These are phyloP conservation scores for Calendula officinalis DNA, from an alignment of 129 eudicot species.

Conservation along the genomic window DNA sequence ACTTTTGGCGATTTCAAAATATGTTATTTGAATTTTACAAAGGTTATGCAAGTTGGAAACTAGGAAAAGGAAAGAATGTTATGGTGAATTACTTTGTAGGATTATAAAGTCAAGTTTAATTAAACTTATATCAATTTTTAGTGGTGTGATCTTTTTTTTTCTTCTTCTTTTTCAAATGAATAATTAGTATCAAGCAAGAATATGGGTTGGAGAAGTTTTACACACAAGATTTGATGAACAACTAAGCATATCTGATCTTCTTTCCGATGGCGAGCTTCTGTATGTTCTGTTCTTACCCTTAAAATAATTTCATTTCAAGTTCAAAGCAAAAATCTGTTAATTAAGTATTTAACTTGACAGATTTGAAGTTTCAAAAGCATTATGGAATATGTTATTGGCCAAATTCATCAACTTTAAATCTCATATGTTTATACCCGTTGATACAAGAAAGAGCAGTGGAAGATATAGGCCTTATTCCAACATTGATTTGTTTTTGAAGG, in stretches of 20 bases:
- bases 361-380: constrained; percentile 58
- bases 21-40: background rate
- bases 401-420: constrained; percentile 46
- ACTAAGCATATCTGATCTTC: constrained; percentile 49
- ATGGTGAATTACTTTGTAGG: background rate
- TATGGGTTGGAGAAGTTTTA: constrained; percentile 77
- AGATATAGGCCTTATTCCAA: constrained; percentile 81
- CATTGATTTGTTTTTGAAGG: constrained; percentile 68
- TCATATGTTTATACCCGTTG: constrained; percentile 36
- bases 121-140: background rate
- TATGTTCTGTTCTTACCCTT: constrained; percentile 43
- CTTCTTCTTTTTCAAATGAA: background rate
- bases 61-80: background rate
- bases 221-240: constrained; percentile 53
- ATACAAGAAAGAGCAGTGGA: constrained; percentile 57
- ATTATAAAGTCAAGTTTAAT: background rate
- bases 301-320: background rate
- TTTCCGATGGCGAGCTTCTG: constrained; percentile 73
- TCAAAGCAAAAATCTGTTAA: too few species aligned
- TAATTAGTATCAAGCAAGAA: constrained; percentile 66
- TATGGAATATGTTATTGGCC: constrained; percentile 55
- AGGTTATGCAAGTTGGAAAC: constrained; percentile 2
- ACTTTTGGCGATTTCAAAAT: too few species aligned
- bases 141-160: background rate
- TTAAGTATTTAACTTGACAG: constrained; percentile 27